Percentiles rank a stretch among this genome's conserved stretches.
Evolutionary conservation across 768 basidiomycete genomes (phyloP).

Genomic region (Phlebiopsis gigantea): DNA sequence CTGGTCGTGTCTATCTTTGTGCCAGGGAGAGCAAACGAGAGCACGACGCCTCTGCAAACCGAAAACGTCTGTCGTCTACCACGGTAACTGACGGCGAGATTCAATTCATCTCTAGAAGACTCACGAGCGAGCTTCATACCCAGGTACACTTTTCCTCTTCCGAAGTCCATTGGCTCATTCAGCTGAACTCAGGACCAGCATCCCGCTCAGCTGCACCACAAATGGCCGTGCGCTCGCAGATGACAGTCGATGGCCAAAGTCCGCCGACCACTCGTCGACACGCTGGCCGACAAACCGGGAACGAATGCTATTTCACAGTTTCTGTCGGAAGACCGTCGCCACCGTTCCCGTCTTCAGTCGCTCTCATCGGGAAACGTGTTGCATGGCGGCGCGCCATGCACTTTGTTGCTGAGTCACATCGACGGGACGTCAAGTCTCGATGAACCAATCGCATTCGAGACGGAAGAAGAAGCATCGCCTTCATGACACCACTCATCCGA

Average conservation of each 20-base stretch:
- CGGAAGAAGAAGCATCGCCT: not conserved
- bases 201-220: too few species aligned
- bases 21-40: not conserved
- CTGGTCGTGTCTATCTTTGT: not conserved
- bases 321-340: not conserved
- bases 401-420: not conserved
- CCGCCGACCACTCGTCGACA: not conserved
- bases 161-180: not conserved
- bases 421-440: not conserved
- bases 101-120: not conserved
- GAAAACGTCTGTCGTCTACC: not conserved
- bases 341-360: not conserved
- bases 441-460: not conserved
- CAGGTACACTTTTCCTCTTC: not conserved
- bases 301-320: not conserved
- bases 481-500: not conserved
- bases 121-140: not conserved
- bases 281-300: not conserved
- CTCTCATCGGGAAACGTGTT: not conserved
- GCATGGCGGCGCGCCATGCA: not conserved
- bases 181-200: not conserved
- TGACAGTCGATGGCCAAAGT: too few species aligned
- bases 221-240: too few species aligned
- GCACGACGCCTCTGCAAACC: not conserved
- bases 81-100: not conserved